Base-by-base conservation (phyloP, 1,284 basidiomycete genomes). In the Xerocomus subilludens region DNA sequence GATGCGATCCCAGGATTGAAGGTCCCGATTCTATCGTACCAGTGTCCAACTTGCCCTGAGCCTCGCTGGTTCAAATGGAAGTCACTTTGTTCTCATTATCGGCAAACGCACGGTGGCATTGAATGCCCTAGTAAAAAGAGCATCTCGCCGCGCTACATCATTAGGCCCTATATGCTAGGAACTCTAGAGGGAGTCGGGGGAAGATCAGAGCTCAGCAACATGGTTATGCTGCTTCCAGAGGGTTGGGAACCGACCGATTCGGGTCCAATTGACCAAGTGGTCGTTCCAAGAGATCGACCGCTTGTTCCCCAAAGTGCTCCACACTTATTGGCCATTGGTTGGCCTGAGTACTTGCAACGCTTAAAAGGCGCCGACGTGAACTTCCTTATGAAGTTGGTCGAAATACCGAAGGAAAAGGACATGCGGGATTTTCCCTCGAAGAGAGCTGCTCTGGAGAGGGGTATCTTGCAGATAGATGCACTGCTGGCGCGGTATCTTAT, bases 31-130 rank as follows among this genome's bases (percentile, higher is more conserved):
- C 20, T 60, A 25, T 66, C 23, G 5, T 66, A 71, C 13, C 55
- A 14, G 35, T 71, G 70, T 33, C 64, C 8, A 1, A 10, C 49
- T 27, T 71, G 70, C 36, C 13, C 56, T 2, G 18, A 45, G 7
- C 56, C 70, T 51, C 45, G 70, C 9, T 71, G 70, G 70, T 62
- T 66, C 14, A 11, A 3, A 23, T 71, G 64, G 64, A 59, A 71
- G 33, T 51, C 64, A 10, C 11, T 70, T 1, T 21, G 7, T 5
- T 10, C 7, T 6, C 64, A 71, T 42, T 66, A 71, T 35, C 47
- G 47, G 13, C 47, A 53, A n/a, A 5, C 33, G 25, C 56, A 71
- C 45, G 16, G 42, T 21, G 32, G 8, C 10, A 5, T 45, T 8
- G 30, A 42, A n/a, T n/a, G 18, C 27, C 69, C 47, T 2, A 9